Evolutionary conservation across 2,329 filamentous ascomycete species (phyloP), one percentile per base, ranked within the genome.

Genomic region (Fusarium robinianum): DNA sequence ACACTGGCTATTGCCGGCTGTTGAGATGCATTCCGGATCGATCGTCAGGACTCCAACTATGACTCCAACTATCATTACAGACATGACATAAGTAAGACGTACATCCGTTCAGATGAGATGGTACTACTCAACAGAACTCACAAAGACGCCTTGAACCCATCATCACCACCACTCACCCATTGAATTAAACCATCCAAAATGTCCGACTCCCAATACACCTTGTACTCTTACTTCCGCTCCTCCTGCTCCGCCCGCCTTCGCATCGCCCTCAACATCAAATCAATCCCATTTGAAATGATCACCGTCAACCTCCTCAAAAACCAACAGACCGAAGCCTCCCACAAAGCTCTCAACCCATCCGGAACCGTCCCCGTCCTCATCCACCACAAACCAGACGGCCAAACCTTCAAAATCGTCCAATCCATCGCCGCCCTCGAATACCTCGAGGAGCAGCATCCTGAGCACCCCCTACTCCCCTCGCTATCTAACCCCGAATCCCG

Each of bases 181-280:
- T n/a, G n/a, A n/a, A 30, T 19, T 12, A 24, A 25, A 19, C n/a
- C 10, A 1, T 23, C 22, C 42, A 51, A 19, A 5, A 64, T 65
- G 63, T 15, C 55, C 1, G 46, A 54, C 3, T 7, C 41, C 24
- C 27, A 45, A 2, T 72, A 67, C 57, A 70, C 65, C 2, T 74
- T 85, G 8, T 75, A 84, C 68, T 77, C 73, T 48, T 84, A 83
- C 67, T 83, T 78, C 65, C 73, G 79, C 50, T 85, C 81, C 33
- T 83, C 80, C 11, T 85, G 80, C 67, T 78, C 80, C 1, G 80
- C 76, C 1, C 77, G 82, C 9, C 67, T 85, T 5, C 79, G 80
- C 31, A 84, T 84, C 46, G 78, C 79, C 8, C 68, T 83, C 2
- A 67, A 78, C 41, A 67, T 80, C 36, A 85, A 85, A 54, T 60